These are phyloP conservation scores for Phaeosphaeriaceae sp. DNA, from an alignment of 2,329 filamentous ascomycete genomes.

Conservation along the genomic window DNA sequence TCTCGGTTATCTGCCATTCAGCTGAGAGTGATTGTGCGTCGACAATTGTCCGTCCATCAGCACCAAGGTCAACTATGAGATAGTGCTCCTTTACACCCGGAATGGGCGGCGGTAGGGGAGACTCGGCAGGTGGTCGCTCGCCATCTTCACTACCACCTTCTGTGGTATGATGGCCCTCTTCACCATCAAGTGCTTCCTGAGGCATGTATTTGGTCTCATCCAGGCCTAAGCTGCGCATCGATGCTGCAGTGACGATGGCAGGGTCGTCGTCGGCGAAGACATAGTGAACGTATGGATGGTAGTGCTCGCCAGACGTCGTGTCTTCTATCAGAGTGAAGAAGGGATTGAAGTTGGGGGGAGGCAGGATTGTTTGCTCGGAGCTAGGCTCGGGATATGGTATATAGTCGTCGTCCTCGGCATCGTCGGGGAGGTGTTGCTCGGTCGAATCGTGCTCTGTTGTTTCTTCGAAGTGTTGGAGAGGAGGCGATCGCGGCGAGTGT, in stretches of 20 bases:
- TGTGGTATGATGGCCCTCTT: slow-evolving; percentile 18
- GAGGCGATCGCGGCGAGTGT: slow-evolving; percentile 36
- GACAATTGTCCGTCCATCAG: slow-evolving; percentile 61
- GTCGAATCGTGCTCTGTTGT: slow-evolving; percentile 27
- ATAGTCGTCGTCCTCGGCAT: slow-evolving; percentile 32
- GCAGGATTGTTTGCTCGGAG: slow-evolving; percentile 45
- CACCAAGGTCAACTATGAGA: slow-evolving; percentile 62
- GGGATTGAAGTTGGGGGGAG: slow-evolving; percentile 69
- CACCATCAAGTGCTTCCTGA: slow-evolving; percentile 28
- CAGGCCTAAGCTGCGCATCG: slow-evolving; percentile 61
- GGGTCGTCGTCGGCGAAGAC: slow-evolving; percentile 92
- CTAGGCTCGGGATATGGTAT: slow-evolving; percentile 43
- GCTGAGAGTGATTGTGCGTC: slow-evolving; percentile 75
- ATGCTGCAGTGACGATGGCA: slow-evolving; percentile 73
- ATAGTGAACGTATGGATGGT: slow-evolving; percentile 89
- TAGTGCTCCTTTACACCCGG: slow-evolving; percentile 62
- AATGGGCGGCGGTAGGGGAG: slow-evolving; percentile 55
- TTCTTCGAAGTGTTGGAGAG: slow-evolving; percentile 30
- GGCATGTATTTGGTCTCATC: slow-evolving; percentile 50
- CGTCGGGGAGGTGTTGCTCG: slow-evolving; percentile 35
- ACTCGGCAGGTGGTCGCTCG: slow-evolving; percentile 36
- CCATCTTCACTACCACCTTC: slow-evolving; percentile 32
- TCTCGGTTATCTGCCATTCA: slow-evolving; percentile 72
- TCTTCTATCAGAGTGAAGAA: slow-evolving; percentile 89
- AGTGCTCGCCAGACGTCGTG: slow-evolving; percentile 71